Base-by-base conservation (phyloP, 805 yeast species). In the Candida orba region DNA sequence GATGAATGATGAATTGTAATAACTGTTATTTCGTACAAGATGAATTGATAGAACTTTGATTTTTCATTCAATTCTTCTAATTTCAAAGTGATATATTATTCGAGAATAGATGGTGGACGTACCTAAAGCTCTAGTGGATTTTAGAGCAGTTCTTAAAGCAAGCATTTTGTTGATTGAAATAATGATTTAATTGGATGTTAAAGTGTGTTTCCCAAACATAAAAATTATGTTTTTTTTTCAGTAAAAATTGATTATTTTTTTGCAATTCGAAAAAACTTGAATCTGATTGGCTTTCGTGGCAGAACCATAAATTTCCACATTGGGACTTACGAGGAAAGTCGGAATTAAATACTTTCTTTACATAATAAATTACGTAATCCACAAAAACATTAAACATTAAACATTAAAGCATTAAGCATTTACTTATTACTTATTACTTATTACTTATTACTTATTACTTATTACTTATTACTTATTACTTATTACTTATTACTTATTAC, bases 61-160 rank as follows among this genome's bases (percentile, higher is more conserved):
- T 20, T 20, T 5, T 20, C 22, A 20, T 20, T 20, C 22, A 20
- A 20, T 20, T 20, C 22, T 20, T 20, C 22, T 20, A 5, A 20
- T 20, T 20, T 20, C 22, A 20, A 20, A 4, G 22, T 20, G 5
- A 27, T 27, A 27, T 27, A 4, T 4, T 27, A 27, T 27, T 27
- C 13, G 14, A 13, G 12, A 13, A 10, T 6, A 27, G 9, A 10
- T 27, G 13, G 12, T 27, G 13, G 12, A 55, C 59, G 36, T 52
- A 55, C 59, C 57, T 52, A 54, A 51, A 46, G 56, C 54, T 52
- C 52, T 55, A 40, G 47, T 29, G 36, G 55, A 47, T 50, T 56
- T 56, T 51, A 53, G 53, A 43, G 59, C 53, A 46, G 58, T 49
- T 57, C 59, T 57, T 50, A 55, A 49, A 42, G 60, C 52, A 49